Evolutionary conservation across 2,329 filamentous ascomycete species (phyloP).

Genomic region (Fusarium gaditjirri): DNA sequence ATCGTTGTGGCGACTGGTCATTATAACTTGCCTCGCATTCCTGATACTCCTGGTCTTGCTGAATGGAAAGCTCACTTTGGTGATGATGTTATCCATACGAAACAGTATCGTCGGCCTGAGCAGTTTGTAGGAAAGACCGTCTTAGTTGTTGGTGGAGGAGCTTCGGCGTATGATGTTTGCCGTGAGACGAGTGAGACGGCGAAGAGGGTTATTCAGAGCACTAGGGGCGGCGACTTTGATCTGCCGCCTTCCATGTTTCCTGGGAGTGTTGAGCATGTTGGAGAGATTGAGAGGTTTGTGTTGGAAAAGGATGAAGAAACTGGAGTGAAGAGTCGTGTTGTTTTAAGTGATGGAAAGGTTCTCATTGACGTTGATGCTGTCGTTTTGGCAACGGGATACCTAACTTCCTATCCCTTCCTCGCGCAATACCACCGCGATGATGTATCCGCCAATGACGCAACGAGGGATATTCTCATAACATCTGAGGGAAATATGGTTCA

Average conservation of each 20-base stretch:
- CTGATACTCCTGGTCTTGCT: constrained; percentile 67
- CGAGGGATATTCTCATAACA: constrained; percentile 67
- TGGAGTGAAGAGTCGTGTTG: constrained; percentile 59
- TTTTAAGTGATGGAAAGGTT: constrained; percentile 62
- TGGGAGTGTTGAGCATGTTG: constrained; percentile 61
- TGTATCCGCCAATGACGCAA: constrained; percentile 56
- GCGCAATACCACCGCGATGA: constrained; percentile 56
- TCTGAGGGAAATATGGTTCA: constrained; percentile 70
- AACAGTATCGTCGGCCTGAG: constrained; percentile 74
- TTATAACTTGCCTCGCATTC: constrained; percentile 71
- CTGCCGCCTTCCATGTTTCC: constrained; percentile 65
- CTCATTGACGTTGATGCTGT: constrained; percentile 69
- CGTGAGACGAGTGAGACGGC: constrained; percentile 52
- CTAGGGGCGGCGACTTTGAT: constrained; percentile 68
- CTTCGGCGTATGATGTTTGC: constrained; percentile 56
- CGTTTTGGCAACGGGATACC: constrained; percentile 75
- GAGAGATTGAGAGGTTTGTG: constrained; percentile 60
- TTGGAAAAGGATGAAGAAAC: constrained; percentile 8
- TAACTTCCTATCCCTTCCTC: constrained; percentile 74
- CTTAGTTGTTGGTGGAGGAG: constrained; percentile 64
- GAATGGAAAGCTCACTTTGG: constrained; percentile 67
- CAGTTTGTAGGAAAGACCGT: constrained; percentile 63
- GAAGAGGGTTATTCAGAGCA: constrained; percentile 59
- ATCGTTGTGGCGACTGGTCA: constrained; percentile 75
- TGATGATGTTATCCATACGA: constrained; percentile 71